Evolutionary conservation across 192 early-diverging fungal genomes (phyloP), one percentile per base, ranked within the genome.

Genomic region (Lunasporangiospora selenospora): DNA sequence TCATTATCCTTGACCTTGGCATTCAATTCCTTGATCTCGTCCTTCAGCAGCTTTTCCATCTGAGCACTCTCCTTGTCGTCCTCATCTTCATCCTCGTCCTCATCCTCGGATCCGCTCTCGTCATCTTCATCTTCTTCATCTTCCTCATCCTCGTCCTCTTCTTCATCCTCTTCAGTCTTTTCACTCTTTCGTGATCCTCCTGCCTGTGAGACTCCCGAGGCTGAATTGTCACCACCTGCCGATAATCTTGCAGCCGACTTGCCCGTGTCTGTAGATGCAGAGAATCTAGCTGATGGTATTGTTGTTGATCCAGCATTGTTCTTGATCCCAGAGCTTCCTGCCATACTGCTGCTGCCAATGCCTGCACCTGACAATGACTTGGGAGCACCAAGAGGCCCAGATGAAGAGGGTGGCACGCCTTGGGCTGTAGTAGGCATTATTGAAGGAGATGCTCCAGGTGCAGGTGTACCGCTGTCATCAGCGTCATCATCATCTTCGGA

Each of bases 11-110:
- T 66, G 51, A 92, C 76, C 31, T 79, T 83, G 4, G 55, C 58
- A 39, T 89, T 81, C 55, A 92, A 46, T 32, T 88, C 87, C 26
- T 58, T 67, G 58, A 93, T 88, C 64, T 90, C 90, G 48, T 88
- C 80, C 42, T 73, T 78, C 30, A 84, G 53, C 41, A 81, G 16
- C 65, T 78, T 76, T 66, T 85, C 83, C 40, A 77, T 56, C 23
- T 83, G 78, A 0, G 82, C 83, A 19, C 79, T 78, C 21, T 86
- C 83, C 1, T 67, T 70, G 9, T 86, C 73, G 23, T 80, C 77
- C 3, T 80, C 81, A 4, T 86, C 80, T 16, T 81, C 80, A 0
- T 84, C 66, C 8, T 83, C 76, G 11, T 81, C 75, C 13, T 83
- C 78, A 0, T 90, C 85, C 3, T 77, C 80, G 9, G 63, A 77